phyloP scores from a whole-genome alignment of 2,329 filamentous ascomycete genomes.

The Colletotrichum agaves region DNA sequence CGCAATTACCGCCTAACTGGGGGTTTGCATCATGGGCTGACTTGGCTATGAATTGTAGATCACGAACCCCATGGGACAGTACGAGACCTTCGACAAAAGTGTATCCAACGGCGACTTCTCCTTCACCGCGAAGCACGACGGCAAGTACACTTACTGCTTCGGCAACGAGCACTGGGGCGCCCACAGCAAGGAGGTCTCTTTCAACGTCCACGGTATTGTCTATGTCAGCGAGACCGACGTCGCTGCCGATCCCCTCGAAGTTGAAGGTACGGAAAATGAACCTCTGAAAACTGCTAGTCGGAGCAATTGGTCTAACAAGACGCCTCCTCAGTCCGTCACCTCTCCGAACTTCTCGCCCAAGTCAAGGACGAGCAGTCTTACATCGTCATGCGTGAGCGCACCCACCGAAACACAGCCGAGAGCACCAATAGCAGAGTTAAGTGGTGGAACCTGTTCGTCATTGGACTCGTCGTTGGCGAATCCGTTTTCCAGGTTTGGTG shows the following conservation, averaged over 20 bases:
- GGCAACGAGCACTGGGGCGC: conserved; percentile 98
- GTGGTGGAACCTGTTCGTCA: conserved; percentile 99
- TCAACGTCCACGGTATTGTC: conserved; percentile 99
- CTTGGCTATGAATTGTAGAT: conserved; percentile 62
- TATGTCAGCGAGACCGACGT: conserved; percentile 92
- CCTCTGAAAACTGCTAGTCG: neutral
- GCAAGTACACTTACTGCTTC: conserved; percentile 96
- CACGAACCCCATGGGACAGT: conserved; percentile 78
- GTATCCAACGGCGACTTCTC: conserved; percentile 93
- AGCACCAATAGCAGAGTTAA: conserved; percentile 98
- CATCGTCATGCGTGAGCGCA: conserved; percentile 94
- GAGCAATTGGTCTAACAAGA: conserved; percentile 1
- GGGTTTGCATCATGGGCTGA: conserved; percentile 26
- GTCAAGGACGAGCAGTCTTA: conserved; percentile 99
- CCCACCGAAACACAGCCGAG: conserved; percentile 97
- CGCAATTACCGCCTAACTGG: neutral
- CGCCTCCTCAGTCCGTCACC: conserved; percentile 71
- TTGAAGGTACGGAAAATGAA: conserved; percentile 72
- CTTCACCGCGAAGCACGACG: conserved; percentile 86
- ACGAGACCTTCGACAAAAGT: conserved; percentile 82
- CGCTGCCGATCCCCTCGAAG: conserved; percentile 87
- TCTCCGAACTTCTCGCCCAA: conserved; percentile 87
- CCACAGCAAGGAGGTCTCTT: conserved; percentile 96
- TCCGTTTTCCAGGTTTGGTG: conserved; percentile 99
- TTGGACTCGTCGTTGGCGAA: conserved; percentile 87